Conservation (phyloP, 2,329 filamentous ascomycete species). For the Dactylellina parvicollis region DNA sequence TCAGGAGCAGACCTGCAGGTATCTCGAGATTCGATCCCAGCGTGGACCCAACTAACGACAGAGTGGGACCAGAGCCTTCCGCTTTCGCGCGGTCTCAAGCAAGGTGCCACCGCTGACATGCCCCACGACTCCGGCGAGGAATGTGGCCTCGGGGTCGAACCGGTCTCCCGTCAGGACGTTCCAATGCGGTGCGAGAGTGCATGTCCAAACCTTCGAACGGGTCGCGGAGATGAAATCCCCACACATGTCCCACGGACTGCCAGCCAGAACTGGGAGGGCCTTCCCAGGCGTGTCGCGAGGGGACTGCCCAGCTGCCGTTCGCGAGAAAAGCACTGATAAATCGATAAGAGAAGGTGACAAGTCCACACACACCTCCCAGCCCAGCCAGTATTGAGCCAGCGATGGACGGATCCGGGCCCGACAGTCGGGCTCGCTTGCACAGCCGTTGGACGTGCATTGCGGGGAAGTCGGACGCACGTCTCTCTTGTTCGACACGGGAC, state of each 20-base stretch:
- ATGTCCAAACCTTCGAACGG: not conserved
- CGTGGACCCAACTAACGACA: no score
- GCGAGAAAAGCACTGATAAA: no score
- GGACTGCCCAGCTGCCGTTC: no score
- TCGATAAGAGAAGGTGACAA: constrained; percentile 17
- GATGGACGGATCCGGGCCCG: no score
- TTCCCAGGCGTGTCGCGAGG: no score
- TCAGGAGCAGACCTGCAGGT: not conserved
- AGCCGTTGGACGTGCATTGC: not conserved
- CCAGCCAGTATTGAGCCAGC: no score
- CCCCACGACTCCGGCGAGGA: no score
- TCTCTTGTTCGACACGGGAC: no score
- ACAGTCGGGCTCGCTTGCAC: constrained; percentile 2
- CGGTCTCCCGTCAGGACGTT: not conserved
- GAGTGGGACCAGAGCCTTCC: not conserved
- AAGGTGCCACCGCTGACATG: constrained; percentile 8
- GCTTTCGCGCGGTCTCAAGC: constrained; percentile 12
- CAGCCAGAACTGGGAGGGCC: no score
- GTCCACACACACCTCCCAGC: not conserved
- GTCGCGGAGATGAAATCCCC: no score
- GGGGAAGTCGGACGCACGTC: not conserved
- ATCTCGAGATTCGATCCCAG: no score
- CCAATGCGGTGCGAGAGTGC: not conserved
- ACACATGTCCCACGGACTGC: no score
- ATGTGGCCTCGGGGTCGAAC: not conserved